Base-by-base conservation (phyloP, 2,329 filamentous ascomycete species). In the Xylaria digitata region DNA sequence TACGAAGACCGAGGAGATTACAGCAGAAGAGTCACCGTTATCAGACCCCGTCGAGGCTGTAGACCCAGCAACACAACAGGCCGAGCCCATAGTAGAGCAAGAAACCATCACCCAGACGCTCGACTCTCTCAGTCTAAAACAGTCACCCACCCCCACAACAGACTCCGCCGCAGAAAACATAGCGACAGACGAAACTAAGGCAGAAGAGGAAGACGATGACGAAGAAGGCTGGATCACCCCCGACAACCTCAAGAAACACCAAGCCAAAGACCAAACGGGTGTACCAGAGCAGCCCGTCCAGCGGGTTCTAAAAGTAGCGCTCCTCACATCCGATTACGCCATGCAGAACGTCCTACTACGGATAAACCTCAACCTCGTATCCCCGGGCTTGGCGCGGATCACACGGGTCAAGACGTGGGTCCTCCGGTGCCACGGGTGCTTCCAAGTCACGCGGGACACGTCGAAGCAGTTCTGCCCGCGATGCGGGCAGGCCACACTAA, bases 281-380 rank as follows among this genome's bases (percentile, higher is more conserved):
- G 78, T 82, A 21, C 80, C 84, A 46, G 80, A 84, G 55, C 78
- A 83, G 66, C 78, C 85, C 1, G 84, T 87, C 61, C 84, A 87
- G 42, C 87, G 87, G 68, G 88, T 87, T 13, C 90, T 97, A 73
- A 90, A 96, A 79, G 93, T 92, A 17, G 95, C 94, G n/a, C 90
- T 95, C 50, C 90, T 98, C 76, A 98, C 96, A 1, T 94, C 92
- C 63, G 96, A 99, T 83, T 98, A 92, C 80, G 95, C 96, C 62
- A 97, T 99, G 93, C 95, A 98, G 82, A 98, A 98, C 78, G 94
- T 98, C 7, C 87, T 96, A 1, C 86, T 99, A 4, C 93, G 96
- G 73, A 96, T 98, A 84, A 97, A 97, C 81, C 87, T 99, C 60
- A 93, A 96, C 77, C 88, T 97, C 11, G 86, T 97, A 65, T 94